Percentiles rank a stretch among this genome's conserved stretches.
These are phyloP conservation scores for Kregervanrija fluxuum DNA, from an alignment of 805 yeast species.

Conservation along the genomic window DNA sequence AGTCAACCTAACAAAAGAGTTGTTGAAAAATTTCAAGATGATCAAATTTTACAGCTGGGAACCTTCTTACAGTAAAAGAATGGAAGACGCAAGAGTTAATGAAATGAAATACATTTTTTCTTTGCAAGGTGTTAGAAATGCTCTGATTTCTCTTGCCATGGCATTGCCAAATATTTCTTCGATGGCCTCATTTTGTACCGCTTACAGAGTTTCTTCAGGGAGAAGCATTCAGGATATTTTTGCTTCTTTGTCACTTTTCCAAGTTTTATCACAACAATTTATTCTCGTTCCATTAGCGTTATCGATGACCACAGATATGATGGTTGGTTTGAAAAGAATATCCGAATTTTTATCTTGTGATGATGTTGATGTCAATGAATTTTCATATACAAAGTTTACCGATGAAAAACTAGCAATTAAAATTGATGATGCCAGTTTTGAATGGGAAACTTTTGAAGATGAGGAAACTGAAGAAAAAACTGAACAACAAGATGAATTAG, in stretches of 20 bases:
- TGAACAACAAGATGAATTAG: constrained; percentile 7
- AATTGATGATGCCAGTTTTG: constrained; percentile 50
- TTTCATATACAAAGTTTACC: constrained; percentile 13
- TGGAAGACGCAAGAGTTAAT: constrained; percentile 46
- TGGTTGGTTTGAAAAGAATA: constrained; percentile 52
- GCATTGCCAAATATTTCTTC: constrained; percentile 62
- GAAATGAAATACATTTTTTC: constrained; percentile 55
- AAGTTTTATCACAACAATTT: constrained; percentile 52
- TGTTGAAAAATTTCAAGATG: constrained; percentile 67
- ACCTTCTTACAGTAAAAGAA: constrained; percentile 54
- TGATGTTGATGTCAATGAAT: constrained; percentile 32
- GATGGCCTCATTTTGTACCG: constrained; percentile 44
- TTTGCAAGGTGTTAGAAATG: constrained; percentile 58
- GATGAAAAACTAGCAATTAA: constrained; percentile 36
- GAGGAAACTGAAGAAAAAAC: constrained; percentile 20
- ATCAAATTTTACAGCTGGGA: constrained; percentile 93
- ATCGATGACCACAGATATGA: constrained; percentile 58
- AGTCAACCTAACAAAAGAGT: constrained; percentile 70
- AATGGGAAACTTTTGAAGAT: constrained; percentile 52
- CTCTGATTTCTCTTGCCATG: constrained; percentile 50
- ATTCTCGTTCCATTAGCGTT: constrained; percentile 65
- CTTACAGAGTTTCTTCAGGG: constrained; percentile 29
- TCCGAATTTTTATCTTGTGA: constrained; percentile 39
- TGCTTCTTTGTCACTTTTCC: constrained; percentile 62
- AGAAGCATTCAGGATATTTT: constrained; percentile 55